phyloP scores from a whole-genome alignment of 2,329 filamentous ascomycete species.

The Chaetomiaceae sp. region DNA sequence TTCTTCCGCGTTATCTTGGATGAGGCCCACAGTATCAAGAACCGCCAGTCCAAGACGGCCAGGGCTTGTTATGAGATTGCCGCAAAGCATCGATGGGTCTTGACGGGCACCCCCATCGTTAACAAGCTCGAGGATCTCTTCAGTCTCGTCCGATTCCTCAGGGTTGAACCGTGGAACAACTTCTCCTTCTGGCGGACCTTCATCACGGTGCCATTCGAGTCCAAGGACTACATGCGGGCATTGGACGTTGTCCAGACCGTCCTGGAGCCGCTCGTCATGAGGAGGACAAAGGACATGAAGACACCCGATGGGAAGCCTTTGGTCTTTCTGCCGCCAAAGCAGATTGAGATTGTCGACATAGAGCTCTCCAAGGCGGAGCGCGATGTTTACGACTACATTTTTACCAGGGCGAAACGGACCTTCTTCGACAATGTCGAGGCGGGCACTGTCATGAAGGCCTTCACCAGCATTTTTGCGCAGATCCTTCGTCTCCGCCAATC shows the following conservation, averaged over 20 bases:
- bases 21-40: slow-evolving; percentile 92
- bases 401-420: slow-evolving; percentile 72
- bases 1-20: slow-evolving; percentile 96
- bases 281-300: slow-evolving; percentile 97
- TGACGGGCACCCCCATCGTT: slow-evolving; percentile 95
- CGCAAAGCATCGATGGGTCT: slow-evolving; percentile 81
- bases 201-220: slow-evolving; percentile 95
- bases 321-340: slow-evolving; percentile 76
- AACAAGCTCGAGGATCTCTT: slow-evolving; percentile 94
- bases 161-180: slow-evolving; percentile 96
- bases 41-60: slow-evolving; percentile 84
- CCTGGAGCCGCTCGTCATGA: slow-evolving; percentile 88
- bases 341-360: slow-evolving; percentile 80
- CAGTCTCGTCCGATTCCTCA: slow-evolving; percentile 84
- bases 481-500: slow-evolving; percentile 88
- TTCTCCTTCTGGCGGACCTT: slow-evolving; percentile 99
- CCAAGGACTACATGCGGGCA: slow-evolving; percentile 87
- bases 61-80: slow-evolving; percentile 89
- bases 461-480: slow-evolving; percentile 95
- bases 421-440: slow-evolving; percentile 85
- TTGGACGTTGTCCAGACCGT: slow-evolving; percentile 97
- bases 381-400: slow-evolving; percentile 91
- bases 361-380: slow-evolving; percentile 80
- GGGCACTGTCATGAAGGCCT: slow-evolving; percentile 90
- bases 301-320: slow-evolving; percentile 73